These are phyloP conservation scores for Paralagenidium karlingii DNA, from an alignment of 352 stramenopile genomes.

Conservation along the genomic window DNA sequence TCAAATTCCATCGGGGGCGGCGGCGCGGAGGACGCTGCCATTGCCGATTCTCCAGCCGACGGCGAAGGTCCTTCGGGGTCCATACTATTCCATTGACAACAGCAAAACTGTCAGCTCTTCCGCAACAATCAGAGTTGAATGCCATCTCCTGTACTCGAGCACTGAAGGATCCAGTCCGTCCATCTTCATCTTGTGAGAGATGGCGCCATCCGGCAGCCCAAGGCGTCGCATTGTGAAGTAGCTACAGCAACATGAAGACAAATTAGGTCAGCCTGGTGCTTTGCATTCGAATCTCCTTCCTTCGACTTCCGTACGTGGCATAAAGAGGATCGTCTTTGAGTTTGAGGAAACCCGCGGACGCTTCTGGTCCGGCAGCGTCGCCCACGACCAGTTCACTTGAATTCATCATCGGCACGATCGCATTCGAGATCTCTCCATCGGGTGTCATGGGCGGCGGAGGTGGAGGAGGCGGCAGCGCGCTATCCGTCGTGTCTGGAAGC, in stretches of 20 bases:
- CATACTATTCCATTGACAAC: constrained; percentile 21
- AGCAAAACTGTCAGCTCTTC: background rate
- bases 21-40: no score
- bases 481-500: constrained; percentile 7
- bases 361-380: constrained; percentile 5
- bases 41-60: constrained; percentile 23
- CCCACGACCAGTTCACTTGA: constrained; percentile 2
- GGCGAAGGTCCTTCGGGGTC: constrained; percentile 67
- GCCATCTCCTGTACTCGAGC: constrained; percentile 13
- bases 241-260: no score
- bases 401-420: constrained; percentile 14
- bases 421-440: constrained; percentile 11
- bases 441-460: constrained; percentile 14
- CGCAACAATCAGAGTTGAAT: background rate
- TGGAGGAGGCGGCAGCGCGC: constrained; percentile 12
- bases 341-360: constrained; percentile 44
- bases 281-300: background rate
- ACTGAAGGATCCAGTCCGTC: constrained; percentile 56
- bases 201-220: constrained; percentile 56
- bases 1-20: no score
- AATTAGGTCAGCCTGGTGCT: no score
- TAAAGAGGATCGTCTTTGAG: constrained; percentile 71
- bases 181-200: constrained; percentile 71
- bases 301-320: constrained; percentile 26
- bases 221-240: constrained; percentile 77